These are phyloP conservation scores for Penicillium polonicum DNA, from an alignment of 2,329 filamentous ascomycete genomes.

Conservation along the genomic window DNA sequence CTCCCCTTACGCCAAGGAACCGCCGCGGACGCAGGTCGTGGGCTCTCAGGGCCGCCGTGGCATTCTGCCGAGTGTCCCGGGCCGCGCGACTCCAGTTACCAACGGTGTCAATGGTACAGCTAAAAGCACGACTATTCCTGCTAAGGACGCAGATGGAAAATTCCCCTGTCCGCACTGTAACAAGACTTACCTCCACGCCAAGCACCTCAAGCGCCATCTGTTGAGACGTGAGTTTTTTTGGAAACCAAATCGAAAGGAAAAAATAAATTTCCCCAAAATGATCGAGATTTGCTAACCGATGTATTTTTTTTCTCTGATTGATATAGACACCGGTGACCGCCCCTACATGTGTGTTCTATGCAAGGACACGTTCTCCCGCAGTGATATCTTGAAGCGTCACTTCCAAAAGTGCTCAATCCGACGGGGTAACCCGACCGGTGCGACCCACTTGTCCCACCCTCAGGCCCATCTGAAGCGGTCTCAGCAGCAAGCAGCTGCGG, in stretches of 20 bases:
- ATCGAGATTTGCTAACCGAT: slow-evolving; percentile 13
- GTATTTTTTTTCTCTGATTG: slow-evolving; percentile 15
- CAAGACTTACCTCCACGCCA: slow-evolving; percentile 95
- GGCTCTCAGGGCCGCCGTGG: slow-evolving; percentile 90
- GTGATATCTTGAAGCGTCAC: slow-evolving; percentile 97
- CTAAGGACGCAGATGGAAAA: slow-evolving; percentile 96
- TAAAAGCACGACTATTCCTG: slow-evolving; percentile 81
- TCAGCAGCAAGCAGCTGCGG: slow-evolving; percentile 35
- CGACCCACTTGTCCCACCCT: slow-evolving; percentile 90
- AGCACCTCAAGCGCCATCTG: slow-evolving; percentile 95
- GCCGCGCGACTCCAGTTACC: slow-evolving; percentile 73
- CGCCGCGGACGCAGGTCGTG: slow-evolving; percentile 74
- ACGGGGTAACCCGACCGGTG: slow-evolving; percentile 90
- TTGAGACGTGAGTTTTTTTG: slow-evolving; percentile 77
- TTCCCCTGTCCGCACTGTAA: slow-evolving; percentile 98
- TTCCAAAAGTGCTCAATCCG: slow-evolving; percentile 99
- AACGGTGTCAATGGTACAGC: slow-evolving; percentile 59
- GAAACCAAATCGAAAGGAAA: neutral
- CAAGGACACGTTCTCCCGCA: slow-evolving; percentile 95
- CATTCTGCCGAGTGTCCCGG: slow-evolving; percentile 86
- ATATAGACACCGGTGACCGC: slow-evolving; percentile 87
- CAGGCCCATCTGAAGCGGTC: slow-evolving; percentile 82
- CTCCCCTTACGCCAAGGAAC: slow-evolving; percentile 44
- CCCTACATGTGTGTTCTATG: slow-evolving; percentile 98
- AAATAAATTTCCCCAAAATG: neutral